Evolutionary conservation across 441 rosid genomes (phyloP).

Genomic region (Gossypium davidsonii): DNA sequence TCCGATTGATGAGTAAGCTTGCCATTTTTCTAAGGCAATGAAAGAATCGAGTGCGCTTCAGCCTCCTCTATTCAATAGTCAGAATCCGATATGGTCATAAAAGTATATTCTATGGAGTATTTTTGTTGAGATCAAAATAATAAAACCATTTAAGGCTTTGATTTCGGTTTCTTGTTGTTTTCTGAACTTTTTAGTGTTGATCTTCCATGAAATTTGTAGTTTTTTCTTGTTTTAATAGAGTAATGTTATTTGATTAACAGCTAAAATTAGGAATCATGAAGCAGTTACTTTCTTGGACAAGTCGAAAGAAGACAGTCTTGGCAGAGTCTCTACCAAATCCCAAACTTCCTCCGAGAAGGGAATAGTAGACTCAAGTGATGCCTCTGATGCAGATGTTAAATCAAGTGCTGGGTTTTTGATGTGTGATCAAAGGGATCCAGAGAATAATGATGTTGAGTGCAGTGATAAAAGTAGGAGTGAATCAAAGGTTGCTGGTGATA

Average conservation of each 20-base stretch:
- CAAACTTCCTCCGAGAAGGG: constrained; percentile 33
- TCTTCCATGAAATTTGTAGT: neutral
- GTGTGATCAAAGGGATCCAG: constrained; percentile 16
- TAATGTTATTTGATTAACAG: neutral
- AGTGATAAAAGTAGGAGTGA: constrained; percentile 21
- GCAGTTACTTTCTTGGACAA: constrained; percentile 35
- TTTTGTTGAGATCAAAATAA: neutral
- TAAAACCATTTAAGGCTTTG: constrained; percentile 18
- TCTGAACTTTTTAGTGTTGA: neutral
- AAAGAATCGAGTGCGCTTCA: neutral
- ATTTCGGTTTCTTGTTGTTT: constrained; percentile 15
- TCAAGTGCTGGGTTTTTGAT: constrained; percentile 31
- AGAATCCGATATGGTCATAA: neutral
- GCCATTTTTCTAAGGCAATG: neutral
- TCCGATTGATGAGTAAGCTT: neutral
- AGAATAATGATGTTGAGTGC: constrained; percentile 14
- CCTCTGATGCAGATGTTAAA: constrained; percentile 43
- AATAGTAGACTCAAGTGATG: constrained; percentile 29
- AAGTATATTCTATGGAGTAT: neutral
- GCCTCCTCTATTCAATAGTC: neutral
- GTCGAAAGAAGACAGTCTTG: constrained; percentile 31
- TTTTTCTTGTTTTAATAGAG: constrained; percentile 2
- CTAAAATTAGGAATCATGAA: constrained; percentile 33
- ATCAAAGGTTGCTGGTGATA: constrained; percentile 27
- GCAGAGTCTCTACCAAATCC: constrained; percentile 32